Conservation (phyloP, 257 asterid genomes). For the Solanum medicagineum region DNA sequence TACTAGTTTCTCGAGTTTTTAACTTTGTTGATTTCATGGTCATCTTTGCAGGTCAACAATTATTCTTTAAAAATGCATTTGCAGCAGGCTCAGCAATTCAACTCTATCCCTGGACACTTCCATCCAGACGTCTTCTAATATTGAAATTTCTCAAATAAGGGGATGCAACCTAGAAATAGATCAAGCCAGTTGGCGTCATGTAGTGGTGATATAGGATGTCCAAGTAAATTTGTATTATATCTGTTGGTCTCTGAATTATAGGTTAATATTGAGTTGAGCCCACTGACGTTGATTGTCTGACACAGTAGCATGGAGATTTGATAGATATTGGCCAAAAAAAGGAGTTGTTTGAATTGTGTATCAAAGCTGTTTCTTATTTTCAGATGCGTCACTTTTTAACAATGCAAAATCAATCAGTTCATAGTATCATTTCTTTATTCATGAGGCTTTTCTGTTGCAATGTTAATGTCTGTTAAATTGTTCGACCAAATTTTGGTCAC, state of each 20-base stretch:
- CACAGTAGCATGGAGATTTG: neutral
- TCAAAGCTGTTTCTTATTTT: neutral
- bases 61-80: constrained; percentile 58
- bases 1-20: neutral
- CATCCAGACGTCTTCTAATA: constrained; percentile 51
- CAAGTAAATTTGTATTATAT: neutral
- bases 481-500: too few relatives aligned
- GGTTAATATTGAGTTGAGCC: neutral
- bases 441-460: neutral
- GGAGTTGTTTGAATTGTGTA: neutral
- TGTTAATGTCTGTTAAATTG: too few relatives aligned
- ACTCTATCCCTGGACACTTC: constrained; percentile 43
- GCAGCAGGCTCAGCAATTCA: constrained; percentile 52
- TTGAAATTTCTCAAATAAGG: neutral
- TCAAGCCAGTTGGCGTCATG: neutral
- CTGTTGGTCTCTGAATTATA: neutral
- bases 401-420: neutral
- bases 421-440: neutral
- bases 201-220: neutral
- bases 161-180: neutral
- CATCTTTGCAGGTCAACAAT: constrained; percentile 49
- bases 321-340: neutral
- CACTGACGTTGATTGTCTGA: neutral
- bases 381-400: neutral
- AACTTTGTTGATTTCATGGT: neutral